These are phyloP conservation scores for Bimuria novae-zelandiae DNA, from an alignment of 2,329 filamentous ascomycete species.

Conservation along the genomic window DNA sequence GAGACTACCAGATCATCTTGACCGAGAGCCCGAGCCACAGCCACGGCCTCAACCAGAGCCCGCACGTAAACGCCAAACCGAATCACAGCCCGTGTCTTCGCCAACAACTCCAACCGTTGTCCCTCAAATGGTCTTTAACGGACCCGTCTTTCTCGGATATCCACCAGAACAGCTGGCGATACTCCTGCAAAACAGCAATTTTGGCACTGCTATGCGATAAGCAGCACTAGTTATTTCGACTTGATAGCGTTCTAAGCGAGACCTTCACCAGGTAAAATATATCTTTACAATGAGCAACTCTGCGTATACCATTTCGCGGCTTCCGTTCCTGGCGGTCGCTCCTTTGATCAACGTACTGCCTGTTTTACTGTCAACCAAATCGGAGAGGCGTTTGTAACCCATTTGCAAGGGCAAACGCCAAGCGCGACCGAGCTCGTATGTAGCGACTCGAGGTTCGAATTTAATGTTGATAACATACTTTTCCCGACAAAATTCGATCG, in stretches of 20 bases:
- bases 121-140: slow-evolving; percentile 84
- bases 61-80: no score
- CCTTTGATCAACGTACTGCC: no score
- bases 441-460: no score
- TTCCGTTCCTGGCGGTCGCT: neutral
- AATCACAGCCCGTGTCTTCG: neutral
- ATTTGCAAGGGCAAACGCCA: no score
- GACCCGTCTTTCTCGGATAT: slow-evolving; percentile 93
- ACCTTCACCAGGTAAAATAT: slow-evolving; percentile 27
- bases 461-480: no score
- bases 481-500: no score
- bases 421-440: no score
- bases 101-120: slow-evolving; percentile 25
- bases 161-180: slow-evolving; percentile 43
- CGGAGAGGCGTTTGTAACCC: no score
- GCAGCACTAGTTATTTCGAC: neutral
- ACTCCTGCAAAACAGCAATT: slow-evolving; percentile 43
- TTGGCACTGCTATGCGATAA: slow-evolving; percentile 38
- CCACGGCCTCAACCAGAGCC: no score
- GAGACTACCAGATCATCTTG: slow-evolving; percentile 17
- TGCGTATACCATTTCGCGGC: slow-evolving; percentile 16
- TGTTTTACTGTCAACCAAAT: no score
- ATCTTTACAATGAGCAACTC: slow-evolving; percentile 29
- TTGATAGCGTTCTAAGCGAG: slow-evolving; percentile 14
- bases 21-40: slow-evolving; percentile 12